These are phyloP conservation scores for Colletotrichum liriopes DNA, from an alignment of 2,329 filamentous ascomycete species.

Conservation along the genomic window DNA sequence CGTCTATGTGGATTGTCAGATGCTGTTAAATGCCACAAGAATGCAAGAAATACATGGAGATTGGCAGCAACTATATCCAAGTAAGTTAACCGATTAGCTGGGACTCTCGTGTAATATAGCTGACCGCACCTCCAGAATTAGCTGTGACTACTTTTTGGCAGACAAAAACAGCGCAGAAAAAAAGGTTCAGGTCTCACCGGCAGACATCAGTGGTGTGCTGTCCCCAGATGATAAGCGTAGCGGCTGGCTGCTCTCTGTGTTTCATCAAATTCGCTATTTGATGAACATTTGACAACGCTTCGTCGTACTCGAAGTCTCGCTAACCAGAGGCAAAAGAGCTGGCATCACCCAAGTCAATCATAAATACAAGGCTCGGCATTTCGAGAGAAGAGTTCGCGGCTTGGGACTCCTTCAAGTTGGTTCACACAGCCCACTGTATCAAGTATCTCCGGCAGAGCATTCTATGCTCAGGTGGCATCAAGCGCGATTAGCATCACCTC, in stretches of 20 bases:
- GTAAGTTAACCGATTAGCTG: not conserved
- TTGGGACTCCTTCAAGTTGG: no score
- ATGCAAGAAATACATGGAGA: not conserved
- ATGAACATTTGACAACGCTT: not conserved
- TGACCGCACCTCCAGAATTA: not conserved
- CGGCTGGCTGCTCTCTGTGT: not conserved
- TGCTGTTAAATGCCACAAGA: not conserved
- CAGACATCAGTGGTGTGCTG: not conserved
- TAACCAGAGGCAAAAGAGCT: not conserved
- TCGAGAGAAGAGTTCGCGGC: no score
- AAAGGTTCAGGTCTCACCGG: not conserved
- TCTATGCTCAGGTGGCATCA: no score
- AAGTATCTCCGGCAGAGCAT: no score
- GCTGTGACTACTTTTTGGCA: not conserved
- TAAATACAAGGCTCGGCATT: no score
- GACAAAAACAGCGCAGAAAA: not conserved
- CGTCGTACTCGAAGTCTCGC: not conserved
- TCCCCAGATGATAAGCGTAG: not conserved
- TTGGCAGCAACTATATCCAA: not conserved
- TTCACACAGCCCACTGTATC: no score
- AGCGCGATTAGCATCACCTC: no score
- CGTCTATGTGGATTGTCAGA: not conserved
- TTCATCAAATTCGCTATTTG: not conserved
- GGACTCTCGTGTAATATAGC: not conserved
- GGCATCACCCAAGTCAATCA: no score